Conservation (phyloP, 2,329 filamentous ascomycete species). For the Ophioceras dolichostomum region DNA sequence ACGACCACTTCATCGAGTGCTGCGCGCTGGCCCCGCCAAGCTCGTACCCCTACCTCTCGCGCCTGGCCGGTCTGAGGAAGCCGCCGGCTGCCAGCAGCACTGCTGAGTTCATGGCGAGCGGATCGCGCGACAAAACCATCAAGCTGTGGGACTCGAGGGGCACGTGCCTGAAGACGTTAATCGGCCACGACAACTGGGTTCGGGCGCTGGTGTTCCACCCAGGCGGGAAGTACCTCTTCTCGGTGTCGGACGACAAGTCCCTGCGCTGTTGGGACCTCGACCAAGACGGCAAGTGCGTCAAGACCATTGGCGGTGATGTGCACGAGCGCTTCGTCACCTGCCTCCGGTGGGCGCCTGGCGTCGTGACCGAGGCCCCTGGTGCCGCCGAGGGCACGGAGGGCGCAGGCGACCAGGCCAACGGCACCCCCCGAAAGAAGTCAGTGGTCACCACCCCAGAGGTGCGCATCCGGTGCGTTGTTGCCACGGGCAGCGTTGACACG, state of each 20-base stretch:
- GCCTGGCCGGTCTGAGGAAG: constrained; percentile 73
- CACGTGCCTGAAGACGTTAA: constrained; percentile 69
- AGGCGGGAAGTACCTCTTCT: constrained; percentile 79
- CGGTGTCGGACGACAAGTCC: constrained; percentile 80
- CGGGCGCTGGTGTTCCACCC: constrained; percentile 80
- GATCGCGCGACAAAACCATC: constrained; percentile 82
- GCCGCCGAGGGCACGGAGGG: constrained; percentile 16
- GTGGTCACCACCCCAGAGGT: constrained; percentile 32
- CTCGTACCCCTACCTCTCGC: constrained; percentile 64
- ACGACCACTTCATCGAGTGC: constrained; percentile 79
- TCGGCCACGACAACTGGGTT: constrained; percentile 93
- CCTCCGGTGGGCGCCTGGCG: constrained; percentile 73
- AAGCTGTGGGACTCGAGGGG: constrained; percentile 80
- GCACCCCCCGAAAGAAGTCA: constrained; percentile 36
- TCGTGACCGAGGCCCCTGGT: constrained; percentile 47
- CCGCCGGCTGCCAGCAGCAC: constrained; percentile 60
- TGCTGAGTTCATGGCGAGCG: constrained; percentile 83
- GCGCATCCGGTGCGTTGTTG: constrained; percentile 73
- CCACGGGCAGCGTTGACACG: constrained; percentile 74
- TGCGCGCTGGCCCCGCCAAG: constrained; percentile 74
- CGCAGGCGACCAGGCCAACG: constrained; percentile 10
- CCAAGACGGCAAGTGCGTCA: constrained; percentile 85
- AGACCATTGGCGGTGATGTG: constrained; percentile 55
- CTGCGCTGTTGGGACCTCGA: constrained; percentile 87
- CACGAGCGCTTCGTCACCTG: constrained; percentile 81